Evolutionary conservation across 225 moss, liverwort and hornwort genomes (phyloP).

Genomic region (Ulota crispa): DNA sequence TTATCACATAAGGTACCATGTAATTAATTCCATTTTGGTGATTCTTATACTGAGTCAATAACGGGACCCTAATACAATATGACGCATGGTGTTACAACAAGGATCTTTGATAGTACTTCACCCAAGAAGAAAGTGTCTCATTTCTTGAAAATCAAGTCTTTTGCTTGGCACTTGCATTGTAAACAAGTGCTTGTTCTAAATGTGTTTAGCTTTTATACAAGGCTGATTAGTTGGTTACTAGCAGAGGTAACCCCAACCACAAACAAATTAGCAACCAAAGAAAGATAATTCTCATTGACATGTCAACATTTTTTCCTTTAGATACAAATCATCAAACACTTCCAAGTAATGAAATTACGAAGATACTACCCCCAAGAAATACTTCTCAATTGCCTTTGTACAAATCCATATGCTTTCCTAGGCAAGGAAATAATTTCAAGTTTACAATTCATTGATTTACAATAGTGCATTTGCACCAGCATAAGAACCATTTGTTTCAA

Average conservation of each 20-base stretch:
- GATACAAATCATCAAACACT: not conserved
- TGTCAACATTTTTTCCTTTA: not conserved
- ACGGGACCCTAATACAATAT: no score
- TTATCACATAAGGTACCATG: no score
- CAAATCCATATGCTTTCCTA: not conserved
- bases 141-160: no score
- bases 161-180: no score
- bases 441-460: not conserved
- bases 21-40: no score
- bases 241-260: not conserved
- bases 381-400: not conserved
- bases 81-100: no score
- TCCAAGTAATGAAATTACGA: no score
- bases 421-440: not conserved
- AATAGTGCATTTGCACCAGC: constrained; percentile 31
- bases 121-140: no score
- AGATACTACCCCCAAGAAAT: not conserved
- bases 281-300: not conserved
- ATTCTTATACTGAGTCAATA: no score
- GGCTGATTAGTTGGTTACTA: not conserved
- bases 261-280: not conserved
- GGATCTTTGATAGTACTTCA: no score
- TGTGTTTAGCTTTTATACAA: not conserved
- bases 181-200: no score
- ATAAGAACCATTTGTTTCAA: not conserved